Percentiles rank a stretch among this genome's conserved stretches.
Conservation (phyloP, 164 flowering plant genomes). For the Akebia trifoliata region DNA sequence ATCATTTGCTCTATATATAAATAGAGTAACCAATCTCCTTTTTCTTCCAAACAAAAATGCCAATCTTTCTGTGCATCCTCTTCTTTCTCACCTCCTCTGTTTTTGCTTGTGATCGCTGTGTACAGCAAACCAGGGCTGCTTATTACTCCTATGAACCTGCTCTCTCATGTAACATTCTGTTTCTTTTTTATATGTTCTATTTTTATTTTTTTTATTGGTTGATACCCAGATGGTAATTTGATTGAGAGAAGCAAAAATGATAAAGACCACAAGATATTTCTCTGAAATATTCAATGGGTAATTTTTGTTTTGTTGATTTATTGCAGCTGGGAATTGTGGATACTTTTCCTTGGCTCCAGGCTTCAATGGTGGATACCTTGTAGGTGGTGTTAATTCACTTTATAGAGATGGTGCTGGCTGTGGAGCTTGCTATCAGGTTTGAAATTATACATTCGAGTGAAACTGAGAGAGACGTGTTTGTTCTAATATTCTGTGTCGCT, state of each 20-base stretch:
- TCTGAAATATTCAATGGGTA: conserved; percentile 1
- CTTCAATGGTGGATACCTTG: conserved; percentile 53
- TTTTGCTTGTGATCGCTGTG: conserved; percentile 73
- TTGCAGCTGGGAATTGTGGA: conserved; percentile 90
- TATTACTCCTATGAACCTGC: conserved; percentile 45
- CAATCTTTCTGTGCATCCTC: conserved; percentile 28
- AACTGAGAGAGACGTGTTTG: not conserved
- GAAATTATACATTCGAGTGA: not conserved
- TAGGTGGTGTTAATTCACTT: conserved; percentile 60
- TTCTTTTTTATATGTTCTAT: not conserved
- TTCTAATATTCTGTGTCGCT: not conserved
- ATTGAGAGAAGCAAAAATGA: not conserved
- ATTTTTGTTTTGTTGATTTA: conserved; percentile 10
- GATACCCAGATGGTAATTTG: not conserved
- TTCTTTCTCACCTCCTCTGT: conserved; percentile 39
- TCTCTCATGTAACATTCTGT: conserved; percentile 40
- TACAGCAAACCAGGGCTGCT: conserved; percentile 61
- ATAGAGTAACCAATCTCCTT: not conserved
- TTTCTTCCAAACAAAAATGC: conserved; percentile 26
- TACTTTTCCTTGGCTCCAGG: conserved; percentile 70
- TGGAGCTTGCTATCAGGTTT: conserved; percentile 83
- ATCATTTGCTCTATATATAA: too few relatives aligned
- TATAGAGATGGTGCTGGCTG: conserved; percentile 84
- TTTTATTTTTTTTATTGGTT: not conserved
- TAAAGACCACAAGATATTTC: conserved; percentile 14